These are phyloP conservation scores for Suillus alpinus DNA, from an alignment of 768 basidiomycete species.

Conservation along the genomic window DNA sequence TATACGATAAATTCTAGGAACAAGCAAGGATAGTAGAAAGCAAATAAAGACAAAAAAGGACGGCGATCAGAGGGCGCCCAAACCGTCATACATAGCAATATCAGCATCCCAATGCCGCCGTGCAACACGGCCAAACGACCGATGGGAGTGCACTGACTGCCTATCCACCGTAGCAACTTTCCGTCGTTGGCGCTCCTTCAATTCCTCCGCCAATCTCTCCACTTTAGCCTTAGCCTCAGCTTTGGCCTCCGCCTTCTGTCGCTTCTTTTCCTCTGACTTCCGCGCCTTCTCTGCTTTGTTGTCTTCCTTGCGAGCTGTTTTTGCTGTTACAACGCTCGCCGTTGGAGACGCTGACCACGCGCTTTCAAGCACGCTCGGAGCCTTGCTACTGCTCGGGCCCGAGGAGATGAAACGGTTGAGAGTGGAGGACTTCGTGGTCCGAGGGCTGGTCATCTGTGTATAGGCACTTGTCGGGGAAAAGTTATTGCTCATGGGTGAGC, in stretches of 20 bases:
- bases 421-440: conserved; percentile 19
- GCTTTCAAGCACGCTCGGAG: conserved; percentile 8
- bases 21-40: conserved; percentile 14
- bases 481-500: neutral
- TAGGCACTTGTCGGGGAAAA: conserved; percentile 1
- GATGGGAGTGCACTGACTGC: conserved; percentile 27
- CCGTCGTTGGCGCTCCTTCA: conserved; percentile 39
- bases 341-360: conserved; percentile 18
- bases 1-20: conserved; percentile 12
- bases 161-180: conserved; percentile 27
- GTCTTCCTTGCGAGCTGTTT: conserved; percentile 19
- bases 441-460: neutral
- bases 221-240: conserved; percentile 37
- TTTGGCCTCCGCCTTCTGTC: conserved; percentile 41
- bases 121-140: conserved; percentile 15
- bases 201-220: conserved; percentile 43
- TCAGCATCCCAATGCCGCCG: conserved; percentile 22
- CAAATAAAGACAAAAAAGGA: conserved; percentile 1
- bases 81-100: conserved; percentile 32
- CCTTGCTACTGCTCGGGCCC: conserved; percentile 14
- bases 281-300: conserved; percentile 39
- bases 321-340: conserved; percentile 10
- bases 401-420: conserved; percentile 28
- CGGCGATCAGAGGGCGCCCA: conserved; percentile 20
- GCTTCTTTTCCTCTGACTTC: conserved; percentile 42